Evolutionary conservation across 805 yeast genomes (phyloP).

Genomic region (Monosporozyma aerobia): DNA sequence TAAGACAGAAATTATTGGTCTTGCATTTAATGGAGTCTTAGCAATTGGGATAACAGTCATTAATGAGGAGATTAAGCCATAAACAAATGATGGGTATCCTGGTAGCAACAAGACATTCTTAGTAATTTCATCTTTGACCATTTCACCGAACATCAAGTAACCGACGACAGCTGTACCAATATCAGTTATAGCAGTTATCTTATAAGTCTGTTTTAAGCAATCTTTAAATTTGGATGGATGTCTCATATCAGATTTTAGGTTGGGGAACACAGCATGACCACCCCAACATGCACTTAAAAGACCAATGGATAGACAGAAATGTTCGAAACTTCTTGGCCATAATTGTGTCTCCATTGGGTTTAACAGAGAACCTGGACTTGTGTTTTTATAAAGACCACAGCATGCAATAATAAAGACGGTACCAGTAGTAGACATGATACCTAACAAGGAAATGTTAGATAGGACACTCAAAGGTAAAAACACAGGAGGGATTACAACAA

Average conservation of each 20-base stretch:
- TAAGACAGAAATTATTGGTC: slow-evolving; percentile 68
- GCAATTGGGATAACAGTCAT: slow-evolving; percentile 81
- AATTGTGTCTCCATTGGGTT: slow-evolving; percentile 55
- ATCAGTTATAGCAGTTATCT: slow-evolving; percentile 53
- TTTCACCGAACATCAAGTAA: slow-evolving; percentile 70
- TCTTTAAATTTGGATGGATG: slow-evolving; percentile 47
- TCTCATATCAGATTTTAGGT: slow-evolving; percentile 61
- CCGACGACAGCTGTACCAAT: slow-evolving; percentile 57
- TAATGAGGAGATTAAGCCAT: slow-evolving; percentile 49
- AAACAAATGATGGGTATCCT: slow-evolving; percentile 60
- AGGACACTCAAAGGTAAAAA: slow-evolving; percentile 67
- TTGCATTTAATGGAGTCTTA: slow-evolving; percentile 72
- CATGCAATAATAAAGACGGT: slow-evolving; percentile 49
- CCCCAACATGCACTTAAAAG: slow-evolving; percentile 75
- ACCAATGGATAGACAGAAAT: slow-evolving; percentile 53
- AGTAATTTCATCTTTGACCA: slow-evolving; percentile 64
- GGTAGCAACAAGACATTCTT: slow-evolving; percentile 57
- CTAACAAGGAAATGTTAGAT: slow-evolving; percentile 59
- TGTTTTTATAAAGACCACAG: slow-evolving; percentile 53
- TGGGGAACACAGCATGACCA: slow-evolving; percentile 76
- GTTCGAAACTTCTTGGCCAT: slow-evolving; percentile 48
- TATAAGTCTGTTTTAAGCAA: slow-evolving; percentile 50
- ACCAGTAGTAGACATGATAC: slow-evolving; percentile 60
- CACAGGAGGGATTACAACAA: slow-evolving; percentile 71
- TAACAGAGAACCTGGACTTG: slow-evolving; percentile 67